phyloP scores from a whole-genome alignment of 2,329 filamentous ascomycete genomes.

The Fusarium sp. region DNA sequence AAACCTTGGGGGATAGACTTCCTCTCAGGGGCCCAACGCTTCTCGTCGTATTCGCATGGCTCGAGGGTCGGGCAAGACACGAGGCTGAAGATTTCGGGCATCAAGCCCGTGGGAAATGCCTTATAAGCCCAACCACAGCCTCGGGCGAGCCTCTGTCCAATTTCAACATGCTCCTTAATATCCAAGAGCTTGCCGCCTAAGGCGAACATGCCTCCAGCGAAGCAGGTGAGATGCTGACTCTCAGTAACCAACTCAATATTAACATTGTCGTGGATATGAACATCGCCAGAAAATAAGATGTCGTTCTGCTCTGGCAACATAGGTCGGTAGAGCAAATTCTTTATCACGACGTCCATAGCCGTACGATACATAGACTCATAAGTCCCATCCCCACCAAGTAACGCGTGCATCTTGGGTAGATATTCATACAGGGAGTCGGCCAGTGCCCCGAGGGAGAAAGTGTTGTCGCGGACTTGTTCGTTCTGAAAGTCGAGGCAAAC shows the following conservation, averaged over 20 bases:
- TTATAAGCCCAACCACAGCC: conserved; percentile 73
- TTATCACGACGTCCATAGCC: conserved; percentile 72
- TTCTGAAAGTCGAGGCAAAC: conserved; percentile 70
- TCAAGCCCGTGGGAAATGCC: conserved; percentile 68
- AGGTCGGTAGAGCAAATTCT: conserved; percentile 79
- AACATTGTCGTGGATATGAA: conserved; percentile 45
- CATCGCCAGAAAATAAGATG: conserved; percentile 64
- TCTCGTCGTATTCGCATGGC: conserved; percentile 53
- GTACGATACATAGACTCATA: conserved; percentile 77
- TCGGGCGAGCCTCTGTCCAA: conserved; percentile 64
- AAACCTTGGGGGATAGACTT: conserved; percentile 69
- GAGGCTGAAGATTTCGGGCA: conserved; percentile 70
- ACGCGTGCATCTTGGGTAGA: conserved; percentile 72
- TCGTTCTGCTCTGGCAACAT: conserved; percentile 73
- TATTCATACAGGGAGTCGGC: conserved; percentile 75
- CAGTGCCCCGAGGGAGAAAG: conserved; percentile 67
- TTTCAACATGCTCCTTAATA: conserved; percentile 62
- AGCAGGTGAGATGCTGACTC: conserved; percentile 74
- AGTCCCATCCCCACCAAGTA: conserved; percentile 74
- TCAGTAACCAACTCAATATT: conserved; percentile 48
- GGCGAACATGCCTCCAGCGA: conserved; percentile 77
- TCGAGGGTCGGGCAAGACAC: conserved; percentile 59
- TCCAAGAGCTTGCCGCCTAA: conserved; percentile 73
- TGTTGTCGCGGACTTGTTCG: conserved; percentile 65
- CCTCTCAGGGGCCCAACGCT: conserved; percentile 47